Evolutionary conservation across 805 yeast genomes (phyloP).

Genomic region (Tetrapisispora phaffii): DNA sequence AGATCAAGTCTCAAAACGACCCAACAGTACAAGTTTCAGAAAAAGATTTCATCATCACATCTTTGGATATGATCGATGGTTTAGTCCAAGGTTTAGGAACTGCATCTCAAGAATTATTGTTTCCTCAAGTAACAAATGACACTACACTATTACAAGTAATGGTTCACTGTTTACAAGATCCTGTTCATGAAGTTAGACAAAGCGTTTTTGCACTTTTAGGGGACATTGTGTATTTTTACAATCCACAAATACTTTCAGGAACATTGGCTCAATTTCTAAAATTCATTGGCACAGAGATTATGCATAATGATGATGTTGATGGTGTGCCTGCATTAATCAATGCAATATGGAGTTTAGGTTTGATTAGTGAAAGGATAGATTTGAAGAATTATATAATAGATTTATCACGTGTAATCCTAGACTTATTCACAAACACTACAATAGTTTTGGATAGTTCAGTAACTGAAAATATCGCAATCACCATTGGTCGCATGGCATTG

Average conservation of each 20-base stretch:
- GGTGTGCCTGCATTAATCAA: slow-evolving; percentile 37
- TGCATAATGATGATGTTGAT: slow-evolving; percentile 31
- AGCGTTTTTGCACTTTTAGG: slow-evolving; percentile 84
- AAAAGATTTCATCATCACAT: slow-evolving; percentile 80
- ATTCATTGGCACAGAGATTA: slow-evolving; percentile 61
- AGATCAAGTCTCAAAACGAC: slow-evolving; percentile 51
- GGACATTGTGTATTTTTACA: slow-evolving; percentile 63
- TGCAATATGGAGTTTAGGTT: slow-evolving; percentile 92
- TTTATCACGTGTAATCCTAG: slow-evolving; percentile 21
- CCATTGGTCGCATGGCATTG: slow-evolving; percentile 78
- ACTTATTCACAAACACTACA: slow-evolving; percentile 20
- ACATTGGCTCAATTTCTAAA: slow-evolving; percentile 39
- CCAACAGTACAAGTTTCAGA: slow-evolving; percentile 71
- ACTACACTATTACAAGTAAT: slow-evolving; percentile 49
- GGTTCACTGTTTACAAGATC: slow-evolving; percentile 62
- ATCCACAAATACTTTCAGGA: slow-evolving; percentile 29
- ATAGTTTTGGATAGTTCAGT: slow-evolving; percentile 36
- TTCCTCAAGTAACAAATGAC: slow-evolving; percentile 25
- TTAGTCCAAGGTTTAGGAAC: slow-evolving; percentile 77
- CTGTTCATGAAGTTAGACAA: slow-evolving; percentile 82
- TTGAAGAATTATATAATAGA: slow-evolving; percentile 24
- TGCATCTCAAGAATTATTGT: slow-evolving; percentile 41
- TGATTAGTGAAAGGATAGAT: slow-evolving; percentile 52
- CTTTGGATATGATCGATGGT: slow-evolving; percentile 86
- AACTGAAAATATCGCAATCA: slow-evolving; percentile 78